Percentiles rank a stretch among this genome's conserved stretches.
These are phyloP conservation scores for Dactylellina drechsleri DNA, from an alignment of 2,329 filamentous ascomycete species.

Conservation along the genomic window DNA sequence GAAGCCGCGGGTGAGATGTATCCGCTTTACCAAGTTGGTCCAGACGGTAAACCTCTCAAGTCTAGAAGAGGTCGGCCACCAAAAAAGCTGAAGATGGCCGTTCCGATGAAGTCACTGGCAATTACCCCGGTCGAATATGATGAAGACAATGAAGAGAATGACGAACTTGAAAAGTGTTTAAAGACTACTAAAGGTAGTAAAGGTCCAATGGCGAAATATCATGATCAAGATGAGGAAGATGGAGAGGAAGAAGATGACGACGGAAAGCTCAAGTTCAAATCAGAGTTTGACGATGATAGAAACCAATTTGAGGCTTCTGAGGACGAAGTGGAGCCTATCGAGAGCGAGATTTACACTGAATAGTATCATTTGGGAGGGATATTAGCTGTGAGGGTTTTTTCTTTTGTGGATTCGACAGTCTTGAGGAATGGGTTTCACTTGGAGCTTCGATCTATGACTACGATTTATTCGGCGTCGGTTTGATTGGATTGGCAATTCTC, in stretches of 20 bases:
- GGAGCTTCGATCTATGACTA: too few relatives aligned
- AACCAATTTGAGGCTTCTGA: background rate
- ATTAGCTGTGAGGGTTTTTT: too few relatives aligned
- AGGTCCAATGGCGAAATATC: too few relatives aligned
- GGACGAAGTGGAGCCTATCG: background rate
- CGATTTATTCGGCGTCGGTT: too few relatives aligned
- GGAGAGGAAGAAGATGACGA: background rate
- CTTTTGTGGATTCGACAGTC: too few relatives aligned
- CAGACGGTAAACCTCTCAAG: slow-evolving; percentile 42
- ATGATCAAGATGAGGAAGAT: background rate
- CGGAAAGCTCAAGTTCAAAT: background rate
- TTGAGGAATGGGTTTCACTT: too few relatives aligned
- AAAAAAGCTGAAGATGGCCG: slow-evolving; percentile 1
- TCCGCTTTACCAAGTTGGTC: slow-evolving; percentile 41
- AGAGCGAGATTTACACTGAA: slow-evolving; percentile 4
- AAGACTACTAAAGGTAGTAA: too few relatives aligned
- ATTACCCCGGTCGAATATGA: slow-evolving; percentile 2
- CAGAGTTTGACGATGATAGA: background rate
- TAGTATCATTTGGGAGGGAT: background rate
- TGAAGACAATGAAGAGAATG: slow-evolving; percentile 16
- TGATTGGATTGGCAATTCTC: too few relatives aligned
- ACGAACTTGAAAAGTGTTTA: background rate
- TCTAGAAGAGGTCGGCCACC: slow-evolving; percentile 37
- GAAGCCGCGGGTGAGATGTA: slow-evolving; percentile 11
- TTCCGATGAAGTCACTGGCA: background rate